Conservation (phyloP, 2,329 filamentous ascomycete species). For the Scedosporium dehoogii region DNA sequence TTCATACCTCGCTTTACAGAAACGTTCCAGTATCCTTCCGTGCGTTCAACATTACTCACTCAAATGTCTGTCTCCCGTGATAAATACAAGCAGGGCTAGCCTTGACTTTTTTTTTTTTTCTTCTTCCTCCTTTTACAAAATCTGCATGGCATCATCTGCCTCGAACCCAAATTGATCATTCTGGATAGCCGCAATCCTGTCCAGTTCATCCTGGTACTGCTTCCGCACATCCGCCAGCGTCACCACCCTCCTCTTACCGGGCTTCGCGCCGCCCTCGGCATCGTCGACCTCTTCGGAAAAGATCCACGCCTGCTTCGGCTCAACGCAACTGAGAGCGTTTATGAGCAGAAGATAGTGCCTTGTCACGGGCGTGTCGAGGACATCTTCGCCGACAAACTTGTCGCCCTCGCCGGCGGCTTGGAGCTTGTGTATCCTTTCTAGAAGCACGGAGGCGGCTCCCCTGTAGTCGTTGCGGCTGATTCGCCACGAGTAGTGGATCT, state of each 20-base stretch:
- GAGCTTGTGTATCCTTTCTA: slow-evolving; percentile 55
- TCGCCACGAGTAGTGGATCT: slow-evolving; percentile 85
- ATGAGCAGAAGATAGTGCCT: slow-evolving; percentile 83
- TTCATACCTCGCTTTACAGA: no score
- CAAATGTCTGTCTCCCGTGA: not conserved
- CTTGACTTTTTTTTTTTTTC: not conserved
- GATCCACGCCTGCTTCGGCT: slow-evolving; percentile 72
- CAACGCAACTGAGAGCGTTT: slow-evolving; percentile 82
- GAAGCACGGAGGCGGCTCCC: slow-evolving; percentile 55
- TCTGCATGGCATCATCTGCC: slow-evolving; percentile 43
- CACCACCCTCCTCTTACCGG: slow-evolving; percentile 61
- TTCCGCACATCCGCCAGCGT: slow-evolving; percentile 78
- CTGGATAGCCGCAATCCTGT: slow-evolving; percentile 78
- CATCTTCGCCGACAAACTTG: slow-evolving; percentile 42
- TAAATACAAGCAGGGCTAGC: not conserved
- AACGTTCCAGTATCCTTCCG: no score
- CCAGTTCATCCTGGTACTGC: slow-evolving; percentile 83
- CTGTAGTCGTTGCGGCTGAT: slow-evolving; percentile 79
- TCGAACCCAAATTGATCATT: slow-evolving; percentile 79
- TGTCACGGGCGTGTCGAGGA: slow-evolving; percentile 53
- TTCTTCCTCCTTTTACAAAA: slow-evolving; percentile 24
- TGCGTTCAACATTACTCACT: not conserved
- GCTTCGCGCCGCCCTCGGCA: slow-evolving; percentile 8
- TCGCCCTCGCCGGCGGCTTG: slow-evolving; percentile 49
- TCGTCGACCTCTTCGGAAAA: slow-evolving; percentile 36